These are phyloP conservation scores for Dichomitus squalens DNA, from an alignment of 1,284 basidiomycete genomes.

Conservation along the genomic window DNA sequence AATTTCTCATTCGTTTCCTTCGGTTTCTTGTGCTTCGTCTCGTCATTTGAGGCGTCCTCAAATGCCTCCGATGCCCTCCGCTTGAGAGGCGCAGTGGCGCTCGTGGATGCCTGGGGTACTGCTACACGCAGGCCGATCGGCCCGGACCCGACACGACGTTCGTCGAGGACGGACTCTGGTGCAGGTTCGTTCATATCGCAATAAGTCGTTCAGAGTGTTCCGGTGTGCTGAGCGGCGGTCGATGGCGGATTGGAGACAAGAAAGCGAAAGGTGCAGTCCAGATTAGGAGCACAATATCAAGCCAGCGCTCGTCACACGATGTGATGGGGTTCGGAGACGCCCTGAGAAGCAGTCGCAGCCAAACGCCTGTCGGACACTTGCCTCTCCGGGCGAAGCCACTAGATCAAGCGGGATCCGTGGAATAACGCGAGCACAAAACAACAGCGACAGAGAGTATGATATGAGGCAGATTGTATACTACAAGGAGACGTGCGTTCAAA, in stretches of 20 bases:
- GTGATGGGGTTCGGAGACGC: slow-evolving; percentile 9
- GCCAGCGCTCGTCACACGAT: slow-evolving; percentile 17
- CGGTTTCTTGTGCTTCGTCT: slow-evolving; percentile 57
- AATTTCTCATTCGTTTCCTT: slow-evolving; percentile 31
- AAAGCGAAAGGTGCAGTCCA: slow-evolving; percentile 17
- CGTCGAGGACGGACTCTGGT: not conserved
- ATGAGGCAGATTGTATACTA: not conserved
- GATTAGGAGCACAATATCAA: slow-evolving; percentile 13
- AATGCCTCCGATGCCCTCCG: slow-evolving; percentile 64
- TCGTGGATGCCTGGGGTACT: slow-evolving; percentile 9
- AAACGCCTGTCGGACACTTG: not conserved
- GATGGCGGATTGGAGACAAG: slow-evolving; percentile 23
- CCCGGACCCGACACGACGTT: slow-evolving; percentile 2
- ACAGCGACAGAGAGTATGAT: not conserved
- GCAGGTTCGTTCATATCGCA: slow-evolving; percentile 11
- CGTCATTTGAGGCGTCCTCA: slow-evolving; percentile 46
- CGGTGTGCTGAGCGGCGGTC: not conserved
- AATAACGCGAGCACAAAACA: no score
- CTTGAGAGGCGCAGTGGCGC: slow-evolving; percentile 45
- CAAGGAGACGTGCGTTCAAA: not conserved
- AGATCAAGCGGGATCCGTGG: no score
- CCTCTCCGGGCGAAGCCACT: no score
- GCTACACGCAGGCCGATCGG: slow-evolving; percentile 9
- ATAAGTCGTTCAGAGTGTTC: not conserved
- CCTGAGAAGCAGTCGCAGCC: not conserved